phyloP scores from a whole-genome alignment of 1,139 yeast species.

The Candida sp. region DNA sequence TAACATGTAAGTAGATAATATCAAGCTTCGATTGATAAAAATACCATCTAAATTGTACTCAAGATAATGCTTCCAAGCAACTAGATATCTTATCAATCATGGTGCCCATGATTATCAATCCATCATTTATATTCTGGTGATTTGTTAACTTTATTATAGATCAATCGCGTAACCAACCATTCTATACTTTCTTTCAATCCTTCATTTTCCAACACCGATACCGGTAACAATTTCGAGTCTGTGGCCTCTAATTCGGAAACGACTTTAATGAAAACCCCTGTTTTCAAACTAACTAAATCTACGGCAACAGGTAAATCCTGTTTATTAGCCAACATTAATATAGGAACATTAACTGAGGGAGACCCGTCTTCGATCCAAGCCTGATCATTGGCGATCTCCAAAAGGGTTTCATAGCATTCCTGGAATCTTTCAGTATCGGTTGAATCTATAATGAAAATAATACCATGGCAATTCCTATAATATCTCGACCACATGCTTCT shows the following conservation, averaged over 20 bases:
- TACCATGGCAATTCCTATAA: conserved; percentile 83
- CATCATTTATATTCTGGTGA: conserved; percentile 54
- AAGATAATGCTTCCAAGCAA: too few species aligned
- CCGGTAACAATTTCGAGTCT: conserved; percentile 85
- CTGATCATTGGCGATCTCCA: conserved; percentile 39
- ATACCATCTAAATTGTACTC: too few species aligned
- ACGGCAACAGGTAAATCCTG: conserved; percentile 79
- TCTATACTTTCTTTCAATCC: conserved; percentile 86
- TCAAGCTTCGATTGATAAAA: too few species aligned
- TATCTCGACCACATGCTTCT: conserved; percentile 87
- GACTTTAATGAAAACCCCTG: conserved; percentile 74
- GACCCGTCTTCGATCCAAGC: conserved; percentile 39
- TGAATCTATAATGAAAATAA: conserved; percentile 89
- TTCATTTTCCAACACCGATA: conserved; percentile 82
- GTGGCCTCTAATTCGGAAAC: conserved; percentile 84
- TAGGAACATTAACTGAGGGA: conserved; percentile 63
- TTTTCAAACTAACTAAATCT: conserved; percentile 76
- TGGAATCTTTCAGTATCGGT: conserved; percentile 79
- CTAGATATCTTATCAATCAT: too few species aligned
- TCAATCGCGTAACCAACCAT: conserved; percentile 78
- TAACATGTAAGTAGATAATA: too few species aligned
- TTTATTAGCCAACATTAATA: conserved; percentile 92
- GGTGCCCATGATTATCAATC: neutral
- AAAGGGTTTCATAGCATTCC: conserved; percentile 71
- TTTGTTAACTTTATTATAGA: conserved; percentile 70